Conservation (phyloP, 768 basidiomycete species). For the Mrakia blollopis region DNA sequence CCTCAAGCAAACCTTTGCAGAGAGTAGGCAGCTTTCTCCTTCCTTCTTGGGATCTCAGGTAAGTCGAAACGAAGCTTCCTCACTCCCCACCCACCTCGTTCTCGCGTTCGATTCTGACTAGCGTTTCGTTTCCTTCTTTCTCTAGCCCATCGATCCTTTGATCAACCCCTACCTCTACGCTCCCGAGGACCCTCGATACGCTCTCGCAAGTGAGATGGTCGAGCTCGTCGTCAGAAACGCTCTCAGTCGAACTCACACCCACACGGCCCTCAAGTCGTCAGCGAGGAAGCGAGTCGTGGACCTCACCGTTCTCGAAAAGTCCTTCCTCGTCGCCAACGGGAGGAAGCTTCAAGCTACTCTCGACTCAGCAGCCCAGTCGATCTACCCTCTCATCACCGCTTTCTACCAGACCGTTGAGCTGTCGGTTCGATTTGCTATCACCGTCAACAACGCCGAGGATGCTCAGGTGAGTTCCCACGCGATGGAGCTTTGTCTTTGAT, state of each 20-base stretch:
- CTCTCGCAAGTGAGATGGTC: constrained; percentile 22
- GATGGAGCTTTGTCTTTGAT: not conserved
- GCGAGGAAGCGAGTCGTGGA: constrained; percentile 22
- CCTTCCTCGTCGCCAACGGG: constrained; percentile 28
- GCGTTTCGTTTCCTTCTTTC: constrained; percentile 29
- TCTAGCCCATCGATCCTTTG: constrained; percentile 55
- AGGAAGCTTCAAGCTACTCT: constrained; percentile 24
- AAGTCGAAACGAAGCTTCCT: constrained; percentile 37
- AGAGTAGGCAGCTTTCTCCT: constrained; percentile 39
- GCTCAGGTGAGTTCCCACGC: constrained; percentile 14
- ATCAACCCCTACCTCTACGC: constrained; percentile 42
- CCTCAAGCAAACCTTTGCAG: constrained; percentile 1
- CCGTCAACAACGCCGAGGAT: constrained; percentile 2
- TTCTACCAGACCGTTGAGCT: constrained; percentile 22
- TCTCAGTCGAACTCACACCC: not conserved
- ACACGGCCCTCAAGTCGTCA: constrained; percentile 6
- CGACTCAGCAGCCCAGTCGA: constrained; percentile 19
- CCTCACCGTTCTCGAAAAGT: constrained; percentile 29
- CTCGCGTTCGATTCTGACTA: not conserved
- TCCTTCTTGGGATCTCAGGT: constrained; percentile 51
- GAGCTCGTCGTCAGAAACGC: constrained; percentile 24
- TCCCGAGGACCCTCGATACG: not conserved
- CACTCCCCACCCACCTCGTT: constrained; percentile 1
- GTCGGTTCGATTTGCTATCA: not conserved
- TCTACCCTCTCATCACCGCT: constrained; percentile 27